Base-by-base conservation (phyloP, 371 early-diverging fungal species). In the Apophysomyces ossiformis region DNA sequence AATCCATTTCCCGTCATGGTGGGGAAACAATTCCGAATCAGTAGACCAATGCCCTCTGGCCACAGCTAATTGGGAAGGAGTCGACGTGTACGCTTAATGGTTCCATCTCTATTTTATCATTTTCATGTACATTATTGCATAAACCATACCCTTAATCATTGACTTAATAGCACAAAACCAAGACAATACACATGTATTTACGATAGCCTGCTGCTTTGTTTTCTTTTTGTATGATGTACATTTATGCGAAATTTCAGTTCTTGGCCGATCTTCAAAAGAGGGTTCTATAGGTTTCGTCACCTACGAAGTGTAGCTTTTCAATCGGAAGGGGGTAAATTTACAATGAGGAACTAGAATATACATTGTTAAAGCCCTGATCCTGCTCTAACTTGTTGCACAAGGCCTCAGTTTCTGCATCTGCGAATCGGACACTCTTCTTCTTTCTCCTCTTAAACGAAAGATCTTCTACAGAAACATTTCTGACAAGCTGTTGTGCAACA, bases 41-140 rank as follows among this genome's bases (percentile, higher is more conserved):
- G 65, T 78, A 7, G 78, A 78, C 61, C 68, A 78, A 41, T 78
- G 78, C 57, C 78, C 78, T 37, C 60, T 78, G 26, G 75, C 78
- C 32, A 66, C 71, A 7, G 73, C 73, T n/a, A 75, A 74, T 50
- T 78, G 75, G 75, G 61, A 68, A 37, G 78, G 78, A 35, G 70
- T 73, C 7, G 77, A 77, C 65, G 77, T 68, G 1, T 77, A 77
- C 50, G 73, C 76, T 39, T 76, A 70, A 59, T 45, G 54, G 4
- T 18, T 50, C 0, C 4, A 50, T 13, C 2, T 13, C 12, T 45
- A 50, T 4, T 50, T 50, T 15, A 26, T 9, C 11, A 18, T n/a
- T 50, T 50, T 50, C 21, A 21, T 13, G n/a, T 50, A 18, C 21
- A 50, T 50, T 50, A 9, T 21, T 50, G 54, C 54, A 50, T 50